A percentile compares a stretch with the other conserved stretches of the same genome.
Evolutionary conservation across 768 basidiomycete genomes (phyloP).

Genomic region (Boletus reticuloceps): DNA sequence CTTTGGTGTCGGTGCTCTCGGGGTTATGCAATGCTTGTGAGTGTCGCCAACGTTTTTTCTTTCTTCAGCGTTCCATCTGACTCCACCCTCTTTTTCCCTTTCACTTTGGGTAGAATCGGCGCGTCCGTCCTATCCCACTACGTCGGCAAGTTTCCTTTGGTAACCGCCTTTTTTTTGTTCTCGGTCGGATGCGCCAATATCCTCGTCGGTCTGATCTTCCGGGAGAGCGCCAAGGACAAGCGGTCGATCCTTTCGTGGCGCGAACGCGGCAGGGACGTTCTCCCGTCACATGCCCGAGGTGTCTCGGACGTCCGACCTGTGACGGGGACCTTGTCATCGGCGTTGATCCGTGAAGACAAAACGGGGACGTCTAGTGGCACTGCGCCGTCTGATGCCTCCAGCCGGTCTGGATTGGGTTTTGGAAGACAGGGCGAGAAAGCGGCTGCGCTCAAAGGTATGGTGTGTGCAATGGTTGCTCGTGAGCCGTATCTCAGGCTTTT

Average conservation of each 20-base stretch:
- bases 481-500: background rate
- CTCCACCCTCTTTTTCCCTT: conserved; percentile 37
- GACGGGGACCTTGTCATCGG: conserved; percentile 12
- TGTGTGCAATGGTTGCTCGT: too few species aligned
- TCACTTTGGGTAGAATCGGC: background rate
- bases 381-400: conserved; percentile 17
- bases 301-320: conserved; percentile 25
- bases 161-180: conserved; percentile 84
- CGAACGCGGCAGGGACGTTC: conserved; percentile 50
- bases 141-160: conserved; percentile 82
- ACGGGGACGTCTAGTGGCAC: background rate
- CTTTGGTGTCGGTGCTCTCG: conserved; percentile 86
- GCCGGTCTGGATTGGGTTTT: conserved; percentile 63
- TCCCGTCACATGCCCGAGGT: conserved; percentile 41
- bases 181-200: conserved; percentile 82
- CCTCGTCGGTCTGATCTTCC: conserved; percentile 77
- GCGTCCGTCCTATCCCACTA: conserved; percentile 40
- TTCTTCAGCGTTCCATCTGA: background rate
- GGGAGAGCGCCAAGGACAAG: conserved; percentile 58
- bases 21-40: conserved; percentile 83
- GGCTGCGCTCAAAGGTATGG: conserved; percentile 59
- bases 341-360: conserved; percentile 12
- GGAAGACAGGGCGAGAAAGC: conserved; percentile 79
- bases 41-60: conserved; percentile 22
- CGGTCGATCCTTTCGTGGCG: conserved; percentile 71